Conservation (phyloP, 768 basidiomycete genomes). For the Phaeolepiota aurea region DNA sequence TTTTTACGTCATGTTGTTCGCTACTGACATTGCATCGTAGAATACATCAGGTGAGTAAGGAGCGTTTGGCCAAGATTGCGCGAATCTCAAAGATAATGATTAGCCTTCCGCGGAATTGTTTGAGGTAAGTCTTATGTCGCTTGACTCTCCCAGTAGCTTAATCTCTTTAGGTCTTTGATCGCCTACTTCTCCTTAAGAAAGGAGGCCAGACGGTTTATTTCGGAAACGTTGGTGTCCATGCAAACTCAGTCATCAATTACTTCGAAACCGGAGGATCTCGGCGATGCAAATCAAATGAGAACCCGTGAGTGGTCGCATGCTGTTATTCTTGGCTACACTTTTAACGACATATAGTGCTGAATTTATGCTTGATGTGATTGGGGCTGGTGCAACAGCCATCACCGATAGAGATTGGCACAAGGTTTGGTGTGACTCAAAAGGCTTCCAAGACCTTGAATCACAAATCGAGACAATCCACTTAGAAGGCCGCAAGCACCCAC, state of each 20-base stretch:
- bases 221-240: constrained; percentile 46
- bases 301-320: constrained; percentile 36
- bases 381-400: constrained; percentile 58
- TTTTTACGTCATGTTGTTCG: neutral
- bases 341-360: constrained; percentile 32
- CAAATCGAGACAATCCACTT: constrained; percentile 40
- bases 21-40: constrained; percentile 13
- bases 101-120: constrained; percentile 8
- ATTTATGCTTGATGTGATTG: constrained; percentile 63
- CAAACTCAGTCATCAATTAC: constrained; percentile 46
- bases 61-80: too few relatives aligned
- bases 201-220: constrained; percentile 59
- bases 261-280: constrained; percentile 53
- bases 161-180: constrained; percentile 38
- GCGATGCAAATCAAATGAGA: constrained; percentile 42
- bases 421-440: constrained; percentile 32
- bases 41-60: constrained; percentile 31
- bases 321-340: neutral
- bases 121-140: constrained; percentile 34
- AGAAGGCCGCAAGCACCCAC: constrained; percentile 37
- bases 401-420: constrained; percentile 48
- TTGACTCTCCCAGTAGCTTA: neutral
- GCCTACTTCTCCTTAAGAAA: constrained; percentile 51
- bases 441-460: constrained; percentile 20
- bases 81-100: too few relatives aligned